A percentile compares a stretch with the other conserved stretches of the same genome.
Conservation (phyloP, 2,329 filamentous ascomycete genomes). For the Davidsoniella australis region DNA sequence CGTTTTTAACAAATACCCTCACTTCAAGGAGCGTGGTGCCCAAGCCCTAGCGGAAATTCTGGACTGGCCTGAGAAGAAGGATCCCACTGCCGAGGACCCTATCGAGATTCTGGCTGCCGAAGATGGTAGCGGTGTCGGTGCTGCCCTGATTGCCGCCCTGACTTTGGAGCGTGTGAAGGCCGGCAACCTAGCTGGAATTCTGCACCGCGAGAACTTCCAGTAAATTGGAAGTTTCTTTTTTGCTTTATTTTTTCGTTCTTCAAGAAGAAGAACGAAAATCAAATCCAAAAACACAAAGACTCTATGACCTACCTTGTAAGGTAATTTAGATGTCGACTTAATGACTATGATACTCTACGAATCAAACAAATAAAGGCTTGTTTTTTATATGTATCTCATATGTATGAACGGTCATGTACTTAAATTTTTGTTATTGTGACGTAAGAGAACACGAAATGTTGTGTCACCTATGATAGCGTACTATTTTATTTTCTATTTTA, state of each 20-base stretch:
- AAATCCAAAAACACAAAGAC: neutral
- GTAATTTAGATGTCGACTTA: neutral
- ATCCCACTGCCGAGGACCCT: conserved; percentile 61
- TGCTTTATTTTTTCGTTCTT: too few species aligned
- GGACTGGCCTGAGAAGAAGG: conserved; percentile 57
- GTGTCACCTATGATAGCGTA: too few species aligned
- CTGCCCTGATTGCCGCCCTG: conserved; percentile 73
- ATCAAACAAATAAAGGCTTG: neutral
- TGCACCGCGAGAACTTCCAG: conserved; percentile 45
- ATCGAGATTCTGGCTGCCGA: conserved; percentile 79
- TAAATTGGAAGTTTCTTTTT: conserved; percentile 1
- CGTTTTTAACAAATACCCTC: conserved; percentile 98
- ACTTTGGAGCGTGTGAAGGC: conserved; percentile 47
- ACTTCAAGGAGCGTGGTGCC: conserved; percentile 88
- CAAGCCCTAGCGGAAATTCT: conserved; percentile 85
- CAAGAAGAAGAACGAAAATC: neutral
- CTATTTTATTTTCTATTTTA: too few species aligned
- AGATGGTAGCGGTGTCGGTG: conserved; percentile 71
- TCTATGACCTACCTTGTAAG: conserved; percentile 1
- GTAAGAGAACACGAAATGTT: neutral
- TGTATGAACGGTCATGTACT: too few species aligned
- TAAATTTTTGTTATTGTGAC: neutral
- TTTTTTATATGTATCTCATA: too few species aligned
- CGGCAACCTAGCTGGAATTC: conserved; percentile 45
- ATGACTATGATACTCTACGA: conserved; percentile 4